These are phyloP conservation scores for Aquilaria sinensis DNA, from an alignment of 345 rosid species.

Conservation along the genomic window DNA sequence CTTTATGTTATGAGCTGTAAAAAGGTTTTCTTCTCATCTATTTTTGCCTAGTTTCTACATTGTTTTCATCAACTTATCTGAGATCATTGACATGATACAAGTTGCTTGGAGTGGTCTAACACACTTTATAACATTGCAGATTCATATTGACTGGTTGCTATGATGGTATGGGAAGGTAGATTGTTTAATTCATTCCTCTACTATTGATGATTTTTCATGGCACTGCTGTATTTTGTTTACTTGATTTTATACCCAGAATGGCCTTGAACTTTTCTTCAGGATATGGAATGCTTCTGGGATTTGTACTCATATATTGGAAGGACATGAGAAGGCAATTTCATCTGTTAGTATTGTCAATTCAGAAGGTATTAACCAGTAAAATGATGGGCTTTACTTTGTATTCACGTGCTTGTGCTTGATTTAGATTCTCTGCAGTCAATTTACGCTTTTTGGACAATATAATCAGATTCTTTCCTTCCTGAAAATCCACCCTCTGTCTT, in stretches of 20 bases:
- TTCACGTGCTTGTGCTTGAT: neutral
- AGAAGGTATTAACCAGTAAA: slow-evolving; percentile 36
- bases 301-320: slow-evolving; percentile 79
- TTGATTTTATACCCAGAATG: slow-evolving; percentile 4
- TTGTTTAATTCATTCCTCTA: neutral
- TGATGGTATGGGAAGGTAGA: slow-evolving; percentile 76
- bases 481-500: neutral
- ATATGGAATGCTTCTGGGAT: slow-evolving; percentile 71
- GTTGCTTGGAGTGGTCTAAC: no score
- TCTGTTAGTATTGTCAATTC: slow-evolving; percentile 55
- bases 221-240: slow-evolving; percentile 4
- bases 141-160: slow-evolving; percentile 86
- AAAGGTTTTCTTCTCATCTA: neutral
- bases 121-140: slow-evolving; percentile 34
- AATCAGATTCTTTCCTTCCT: neutral
- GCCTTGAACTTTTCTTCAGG: slow-evolving; percentile 22
- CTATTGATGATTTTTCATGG: neutral
- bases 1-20: no score
- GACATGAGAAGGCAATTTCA: slow-evolving; percentile 66
- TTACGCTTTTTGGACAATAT: neutral
- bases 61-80: slow-evolving; percentile 11
- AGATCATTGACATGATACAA: no score
- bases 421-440: neutral
- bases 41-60: slow-evolving; percentile 7
- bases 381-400: neutral